phyloP scores from a whole-genome alignment of 208 protist species.

The Kentomonas sorsogonicus region DNA sequence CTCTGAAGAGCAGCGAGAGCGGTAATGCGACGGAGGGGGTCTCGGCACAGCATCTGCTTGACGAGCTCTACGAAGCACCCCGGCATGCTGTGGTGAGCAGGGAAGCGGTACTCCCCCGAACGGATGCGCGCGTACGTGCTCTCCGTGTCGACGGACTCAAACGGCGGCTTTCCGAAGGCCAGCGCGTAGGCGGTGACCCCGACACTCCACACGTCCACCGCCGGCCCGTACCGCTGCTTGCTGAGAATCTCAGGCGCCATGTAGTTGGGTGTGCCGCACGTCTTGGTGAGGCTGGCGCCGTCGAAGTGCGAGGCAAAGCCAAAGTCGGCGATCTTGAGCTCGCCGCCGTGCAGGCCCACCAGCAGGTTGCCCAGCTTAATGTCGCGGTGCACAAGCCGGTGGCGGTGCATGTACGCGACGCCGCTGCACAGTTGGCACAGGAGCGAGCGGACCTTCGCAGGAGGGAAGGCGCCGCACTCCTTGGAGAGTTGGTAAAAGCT shows the following conservation, averaged over 20 bases:
- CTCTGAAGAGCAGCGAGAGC: no score
- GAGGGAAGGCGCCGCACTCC: slow-evolving; percentile 30
- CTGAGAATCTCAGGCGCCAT: slow-evolving; percentile 90
- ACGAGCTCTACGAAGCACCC: slow-evolving; percentile 81
- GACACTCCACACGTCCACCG: slow-evolving; percentile 93
- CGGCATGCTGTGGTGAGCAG: slow-evolving; percentile 37
- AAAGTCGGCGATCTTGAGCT: slow-evolving; percentile 92
- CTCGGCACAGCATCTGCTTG: slow-evolving; percentile 50
- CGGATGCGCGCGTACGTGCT: slow-evolving; percentile 57
- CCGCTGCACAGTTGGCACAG: slow-evolving; percentile 84
- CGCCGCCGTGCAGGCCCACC: slow-evolving; percentile 65
- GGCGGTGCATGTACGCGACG: slow-evolving; percentile 78
- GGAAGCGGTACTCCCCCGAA: slow-evolving; percentile 75
- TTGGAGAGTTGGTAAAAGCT: slow-evolving; percentile 53
- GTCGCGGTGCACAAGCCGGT: slow-evolving; percentile 73
- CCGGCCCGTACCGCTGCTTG: slow-evolving; percentile 77
- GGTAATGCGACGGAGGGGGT: no score
- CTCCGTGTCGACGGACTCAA: slow-evolving; percentile 60
- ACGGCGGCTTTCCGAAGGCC: slow-evolving; percentile 75
- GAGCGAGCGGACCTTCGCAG: slow-evolving; percentile 60
- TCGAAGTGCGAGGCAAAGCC: slow-evolving; percentile 69
- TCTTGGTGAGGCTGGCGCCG: slow-evolving; percentile 52
- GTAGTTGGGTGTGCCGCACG: slow-evolving; percentile 96
- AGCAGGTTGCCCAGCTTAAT: slow-evolving; percentile 91
- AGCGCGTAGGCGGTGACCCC: slow-evolving; percentile 92